These are phyloP conservation scores for Rhododendron molle DNA, from an alignment of 148 eudicot species.

Conservation along the genomic window DNA sequence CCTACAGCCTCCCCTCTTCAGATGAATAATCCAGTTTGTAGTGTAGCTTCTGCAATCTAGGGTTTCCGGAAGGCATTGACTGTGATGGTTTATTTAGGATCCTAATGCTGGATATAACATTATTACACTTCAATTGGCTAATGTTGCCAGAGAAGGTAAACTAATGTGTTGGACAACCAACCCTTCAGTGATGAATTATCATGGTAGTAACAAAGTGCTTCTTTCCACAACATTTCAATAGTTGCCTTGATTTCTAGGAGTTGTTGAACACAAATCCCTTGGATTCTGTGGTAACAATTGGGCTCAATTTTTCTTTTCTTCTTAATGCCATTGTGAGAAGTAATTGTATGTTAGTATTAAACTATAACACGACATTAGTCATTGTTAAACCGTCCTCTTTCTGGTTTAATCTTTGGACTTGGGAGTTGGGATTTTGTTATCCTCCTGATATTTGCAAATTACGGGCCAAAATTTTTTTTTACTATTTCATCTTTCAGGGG, in stretches of 20 bases:
- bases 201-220: background rate
- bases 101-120: background rate
- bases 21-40: slow-evolving; percentile 36
- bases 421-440: background rate
- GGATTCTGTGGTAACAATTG: background rate
- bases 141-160: slow-evolving; percentile 5
- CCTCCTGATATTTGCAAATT: background rate
- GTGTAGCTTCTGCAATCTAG: slow-evolving; percentile 5
- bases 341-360: background rate
- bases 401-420: background rate
- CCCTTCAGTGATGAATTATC: background rate
- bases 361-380: background rate
- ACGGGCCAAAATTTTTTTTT: background rate
- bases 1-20: slow-evolving; percentile 56
- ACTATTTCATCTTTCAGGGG: background rate
- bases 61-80: background rate
- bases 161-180: background rate
- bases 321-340: background rate
- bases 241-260: background rate
- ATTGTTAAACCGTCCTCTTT: background rate
- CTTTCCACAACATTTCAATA: background rate
- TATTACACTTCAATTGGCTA: background rate
- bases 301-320: background rate
- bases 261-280: background rate
- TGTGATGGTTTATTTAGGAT: slow-evolving; percentile 13